phyloP scores from a whole-genome alignment of 2,329 filamentous ascomycete genomes.

The Aspergillus versicolor region DNA sequence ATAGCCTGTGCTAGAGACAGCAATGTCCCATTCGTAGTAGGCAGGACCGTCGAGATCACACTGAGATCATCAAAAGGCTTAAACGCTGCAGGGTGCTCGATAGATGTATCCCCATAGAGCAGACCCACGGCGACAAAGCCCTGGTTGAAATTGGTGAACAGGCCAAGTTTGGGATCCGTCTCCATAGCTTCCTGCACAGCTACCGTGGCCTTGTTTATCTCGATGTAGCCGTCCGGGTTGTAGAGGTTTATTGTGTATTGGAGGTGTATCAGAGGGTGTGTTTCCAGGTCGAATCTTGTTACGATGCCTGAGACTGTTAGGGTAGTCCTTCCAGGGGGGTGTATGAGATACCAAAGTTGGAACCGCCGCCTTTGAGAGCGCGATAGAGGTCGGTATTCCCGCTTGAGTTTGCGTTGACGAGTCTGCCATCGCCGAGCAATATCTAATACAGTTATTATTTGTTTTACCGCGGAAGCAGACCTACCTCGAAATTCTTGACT shows the following conservation, averaged over 20 bases:
- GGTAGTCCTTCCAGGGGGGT: no score
- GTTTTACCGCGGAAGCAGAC: not conserved
- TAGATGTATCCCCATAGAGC: no score
- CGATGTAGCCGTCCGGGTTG: conserved; percentile 3
- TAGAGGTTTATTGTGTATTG: not conserved
- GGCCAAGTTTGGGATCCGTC: not conserved
- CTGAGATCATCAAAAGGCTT: not conserved
- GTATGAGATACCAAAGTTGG: conserved; percentile 24
- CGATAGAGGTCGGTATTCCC: conserved; percentile 30
- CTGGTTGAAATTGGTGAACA: not conserved
- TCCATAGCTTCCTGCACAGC: not conserved
- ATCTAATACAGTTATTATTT: conserved; percentile 2
- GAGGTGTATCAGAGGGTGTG: not conserved
- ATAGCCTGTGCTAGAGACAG: not conserved
- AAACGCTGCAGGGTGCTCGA: not conserved
- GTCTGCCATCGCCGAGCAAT: conserved; percentile 15
- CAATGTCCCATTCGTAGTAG: not conserved
- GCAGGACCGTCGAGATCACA: not conserved
- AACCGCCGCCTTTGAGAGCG: conserved; percentile 32
- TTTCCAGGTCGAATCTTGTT: conserved; percentile 16
- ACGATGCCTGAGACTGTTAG: conserved; percentile 13
- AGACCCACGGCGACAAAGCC: not conserved
- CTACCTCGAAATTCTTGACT: not conserved
- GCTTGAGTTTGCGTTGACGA: conserved; percentile 14
- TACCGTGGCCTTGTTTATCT: not conserved